phyloP scores from a whole-genome alignment of 2,329 filamentous ascomycete genomes.

The Pyricularia pennisetigena region DNA sequence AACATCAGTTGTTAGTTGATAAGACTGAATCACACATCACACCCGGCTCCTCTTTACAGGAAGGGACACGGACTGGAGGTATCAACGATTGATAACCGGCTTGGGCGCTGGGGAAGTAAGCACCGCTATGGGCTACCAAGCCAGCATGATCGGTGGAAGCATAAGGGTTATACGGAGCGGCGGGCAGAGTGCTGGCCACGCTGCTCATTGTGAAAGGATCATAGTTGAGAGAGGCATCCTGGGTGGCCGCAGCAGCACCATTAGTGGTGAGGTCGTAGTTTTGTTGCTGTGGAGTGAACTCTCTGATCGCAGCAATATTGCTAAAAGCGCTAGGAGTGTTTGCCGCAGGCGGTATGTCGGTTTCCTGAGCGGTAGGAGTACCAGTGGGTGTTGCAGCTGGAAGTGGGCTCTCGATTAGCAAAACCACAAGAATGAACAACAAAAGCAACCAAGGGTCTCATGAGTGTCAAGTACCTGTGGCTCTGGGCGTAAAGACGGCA shows the following conservation, averaged over 20 bases:
- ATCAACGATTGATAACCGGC: conserved; percentile 38
- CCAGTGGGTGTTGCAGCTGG: conserved; percentile 24
- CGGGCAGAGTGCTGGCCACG: conserved; percentile 38
- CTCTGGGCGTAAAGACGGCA: conserved; percentile 72
- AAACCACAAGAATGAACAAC: conserved; percentile 7
- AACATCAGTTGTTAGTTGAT: not conserved
- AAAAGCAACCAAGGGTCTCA: conserved; percentile 21
- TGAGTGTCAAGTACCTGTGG: conserved; percentile 14
- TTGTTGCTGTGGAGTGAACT: conserved; percentile 46
- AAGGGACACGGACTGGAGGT: conserved; percentile 44
- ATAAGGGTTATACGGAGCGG: conserved; percentile 61
- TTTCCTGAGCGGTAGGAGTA: conserved; percentile 30
- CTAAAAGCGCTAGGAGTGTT: conserved; percentile 21
- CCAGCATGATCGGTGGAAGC: conserved; percentile 53
- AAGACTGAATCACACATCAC: not conserved
- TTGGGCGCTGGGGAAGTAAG: conserved; percentile 55
- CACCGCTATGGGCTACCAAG: conserved; percentile 44
- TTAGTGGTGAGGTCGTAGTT: conserved; percentile 42
- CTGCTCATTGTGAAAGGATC: conserved; percentile 56
- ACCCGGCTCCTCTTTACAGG: not conserved
- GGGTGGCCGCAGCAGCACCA: conserved; percentile 37
- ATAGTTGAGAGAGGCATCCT: conserved; percentile 27
- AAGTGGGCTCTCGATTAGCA: conserved; percentile 13
- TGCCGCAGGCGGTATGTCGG: conserved; percentile 12
- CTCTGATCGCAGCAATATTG: conserved; percentile 46